phyloP scores from a whole-genome alignment of 352 stramenopile species.

The Phytopythium delawarense region DNA sequence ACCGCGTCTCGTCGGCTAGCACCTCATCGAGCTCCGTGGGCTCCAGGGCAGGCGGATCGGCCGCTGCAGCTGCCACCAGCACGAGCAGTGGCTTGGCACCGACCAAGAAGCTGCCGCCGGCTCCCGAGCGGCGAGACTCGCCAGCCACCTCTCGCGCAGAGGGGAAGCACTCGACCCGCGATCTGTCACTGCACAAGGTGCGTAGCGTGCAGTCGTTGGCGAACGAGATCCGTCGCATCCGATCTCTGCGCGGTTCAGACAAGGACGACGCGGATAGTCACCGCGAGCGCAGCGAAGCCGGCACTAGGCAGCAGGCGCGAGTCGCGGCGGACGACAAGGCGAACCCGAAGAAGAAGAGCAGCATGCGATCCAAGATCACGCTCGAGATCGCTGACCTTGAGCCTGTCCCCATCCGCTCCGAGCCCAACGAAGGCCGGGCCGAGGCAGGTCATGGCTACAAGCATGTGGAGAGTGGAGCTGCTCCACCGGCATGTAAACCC shows the following conservation, averaged over 20 bases:
- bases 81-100: neutral
- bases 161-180: conserved; percentile 30
- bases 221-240: conserved; percentile 75
- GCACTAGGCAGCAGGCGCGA: neutral
- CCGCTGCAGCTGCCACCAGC: conserved; percentile 10
- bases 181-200: conserved; percentile 48
- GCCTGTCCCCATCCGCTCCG: conserved; percentile 6
- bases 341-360: conserved; percentile 59
- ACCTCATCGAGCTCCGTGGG: neutral
- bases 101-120: conserved; percentile 42
- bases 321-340: conserved; percentile 7
- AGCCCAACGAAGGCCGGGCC: conserved; percentile 15
- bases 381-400: conserved; percentile 60
- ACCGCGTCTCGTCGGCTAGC: conserved; percentile 15
- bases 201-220: conserved; percentile 77
- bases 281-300: conserved; percentile 20
- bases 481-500: conserved; percentile 26
- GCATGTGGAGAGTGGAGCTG: neutral
- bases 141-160: conserved; percentile 24
- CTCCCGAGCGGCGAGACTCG: conserved; percentile 30
- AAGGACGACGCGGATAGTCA: neutral
- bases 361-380: conserved; percentile 52
- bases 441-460: neutral
- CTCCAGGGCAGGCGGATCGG: neutral
- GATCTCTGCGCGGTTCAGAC: conserved; percentile 33